Evolutionary conservation across 805 yeast species (phyloP).

Genomic region (Wickerhamiella azyma): DNA sequence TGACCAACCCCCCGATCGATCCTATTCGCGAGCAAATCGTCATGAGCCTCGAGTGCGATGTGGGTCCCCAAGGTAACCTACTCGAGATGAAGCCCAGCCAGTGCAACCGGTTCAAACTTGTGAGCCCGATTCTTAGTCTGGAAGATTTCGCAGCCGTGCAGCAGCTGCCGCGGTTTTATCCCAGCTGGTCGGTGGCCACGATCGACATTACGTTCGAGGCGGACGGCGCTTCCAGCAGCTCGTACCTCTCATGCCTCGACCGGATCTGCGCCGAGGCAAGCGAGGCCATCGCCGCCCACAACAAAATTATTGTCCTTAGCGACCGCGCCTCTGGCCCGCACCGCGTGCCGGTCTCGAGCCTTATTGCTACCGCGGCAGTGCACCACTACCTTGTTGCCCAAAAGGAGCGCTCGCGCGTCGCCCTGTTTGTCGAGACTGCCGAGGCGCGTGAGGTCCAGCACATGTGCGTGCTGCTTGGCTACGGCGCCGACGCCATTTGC

Average conservation of each 20-base stretch:
- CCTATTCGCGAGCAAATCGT: slow-evolving; percentile 94
- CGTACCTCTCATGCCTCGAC: too few species aligned
- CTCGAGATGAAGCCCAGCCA: slow-evolving; percentile 85
- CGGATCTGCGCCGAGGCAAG: slow-evolving; percentile 79
- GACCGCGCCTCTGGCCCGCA: slow-evolving; percentile 50
- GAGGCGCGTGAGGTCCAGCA: slow-evolving; percentile 98
- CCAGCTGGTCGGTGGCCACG: slow-evolving; percentile 69
- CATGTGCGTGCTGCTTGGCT: slow-evolving; percentile 84
- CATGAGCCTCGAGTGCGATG: slow-evolving; percentile 92
- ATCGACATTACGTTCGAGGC: slow-evolving; percentile 82
- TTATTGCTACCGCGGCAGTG: slow-evolving; percentile 92
- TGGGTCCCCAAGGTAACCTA: slow-evolving; percentile 96
- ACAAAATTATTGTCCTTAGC: slow-evolving; percentile 61
- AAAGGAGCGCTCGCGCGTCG: slow-evolving; percentile 92
- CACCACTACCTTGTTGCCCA: slow-evolving; percentile 93
- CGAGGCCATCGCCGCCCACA: slow-evolving; percentile 61
- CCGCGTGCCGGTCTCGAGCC: slow-evolving; percentile 69
- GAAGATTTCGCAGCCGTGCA: slow-evolving; percentile 63
- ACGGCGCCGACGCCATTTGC: slow-evolving; percentile 93
- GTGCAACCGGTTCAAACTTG: slow-evolving; percentile 74
- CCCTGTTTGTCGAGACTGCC: slow-evolving; percentile 81
- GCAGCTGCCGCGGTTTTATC: slow-evolving; percentile 60
- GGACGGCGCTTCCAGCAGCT: slow-evolving; percentile 44
- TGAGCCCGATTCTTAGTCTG: slow-evolving; percentile 68
- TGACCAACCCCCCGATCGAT: slow-evolving; percentile 96